A percentile compares a stretch with the other conserved stretches of the same genome.
Evolutionary conservation across 1,284 basidiomycete genomes (phyloP).

Genomic region (Kwoniella shivajii): DNA sequence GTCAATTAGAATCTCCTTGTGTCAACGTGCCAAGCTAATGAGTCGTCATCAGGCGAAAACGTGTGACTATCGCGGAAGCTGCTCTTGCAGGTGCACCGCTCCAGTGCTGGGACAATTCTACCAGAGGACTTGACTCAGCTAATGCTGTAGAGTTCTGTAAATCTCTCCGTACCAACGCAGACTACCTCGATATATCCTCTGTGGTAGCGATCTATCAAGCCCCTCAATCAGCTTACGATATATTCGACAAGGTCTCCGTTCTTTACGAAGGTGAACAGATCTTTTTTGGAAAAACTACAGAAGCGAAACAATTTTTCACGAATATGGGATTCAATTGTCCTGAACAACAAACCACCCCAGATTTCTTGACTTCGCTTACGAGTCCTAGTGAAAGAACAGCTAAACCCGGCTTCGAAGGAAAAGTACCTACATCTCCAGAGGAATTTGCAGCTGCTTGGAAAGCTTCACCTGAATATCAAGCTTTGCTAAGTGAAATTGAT

Average conservation of each 20-base stretch:
- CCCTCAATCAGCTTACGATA: slow-evolving; percentile 58
- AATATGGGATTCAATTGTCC: slow-evolving; percentile 69
- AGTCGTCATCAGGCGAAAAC: slow-evolving; percentile 56
- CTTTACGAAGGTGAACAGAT: slow-evolving; percentile 81
- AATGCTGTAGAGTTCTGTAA: slow-evolving; percentile 61
- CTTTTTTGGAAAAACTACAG: slow-evolving; percentile 72
- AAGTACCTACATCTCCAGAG: slow-evolving; percentile 63
- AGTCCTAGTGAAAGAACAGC: slow-evolving; percentile 63
- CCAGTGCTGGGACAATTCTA: slow-evolving; percentile 58
- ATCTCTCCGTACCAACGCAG: slow-evolving; percentile 57
- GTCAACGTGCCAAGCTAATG: too few relatives aligned
- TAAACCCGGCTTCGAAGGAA: slow-evolving; percentile 57
- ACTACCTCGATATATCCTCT: slow-evolving; percentile 52
- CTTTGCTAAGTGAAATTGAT: slow-evolving; percentile 50
- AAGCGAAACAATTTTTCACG: slow-evolving; percentile 77
- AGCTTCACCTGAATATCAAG: slow-evolving; percentile 43
- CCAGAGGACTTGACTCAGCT: slow-evolving; percentile 60
- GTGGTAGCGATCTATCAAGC: slow-evolving; percentile 58
- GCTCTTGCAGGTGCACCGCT: slow-evolving; percentile 49
- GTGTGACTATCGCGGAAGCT: slow-evolving; percentile 60
- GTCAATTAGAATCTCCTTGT: too few relatives aligned
- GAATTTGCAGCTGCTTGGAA: slow-evolving; percentile 60
- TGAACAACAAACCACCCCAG: slow-evolving; percentile 55
- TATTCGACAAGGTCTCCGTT: slow-evolving; percentile 72
- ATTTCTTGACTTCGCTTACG: slow-evolving; percentile 67